These are phyloP conservation scores for Colletotrichum sp. DNA, from an alignment of 2,329 filamentous ascomycete genomes.

Conservation along the genomic window DNA sequence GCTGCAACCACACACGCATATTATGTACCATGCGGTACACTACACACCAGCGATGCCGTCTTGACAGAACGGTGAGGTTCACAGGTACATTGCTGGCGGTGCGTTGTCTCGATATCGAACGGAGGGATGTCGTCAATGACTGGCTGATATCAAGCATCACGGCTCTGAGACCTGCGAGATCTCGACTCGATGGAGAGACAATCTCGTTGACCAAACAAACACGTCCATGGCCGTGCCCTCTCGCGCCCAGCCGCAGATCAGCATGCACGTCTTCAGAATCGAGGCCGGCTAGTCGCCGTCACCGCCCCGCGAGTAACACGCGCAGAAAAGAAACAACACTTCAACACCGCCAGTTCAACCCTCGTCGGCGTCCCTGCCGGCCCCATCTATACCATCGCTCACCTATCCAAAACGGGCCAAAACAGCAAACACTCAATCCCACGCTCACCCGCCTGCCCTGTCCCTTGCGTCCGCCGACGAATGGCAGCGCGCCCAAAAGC, in stretches of 20 bases:
- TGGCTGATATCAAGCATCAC: not conserved
- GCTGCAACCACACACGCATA: not conserved
- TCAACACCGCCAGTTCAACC: not conserved
- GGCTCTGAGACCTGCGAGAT: not conserved
- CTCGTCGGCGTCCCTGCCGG: not conserved
- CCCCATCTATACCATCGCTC: not conserved
- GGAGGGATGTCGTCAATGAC: not conserved
- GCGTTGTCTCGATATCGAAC: not conserved
- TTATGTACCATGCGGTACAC: not conserved
- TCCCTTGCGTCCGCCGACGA: slow-evolving; percentile 16
- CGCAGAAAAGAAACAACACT: not conserved
- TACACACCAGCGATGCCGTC: not conserved
- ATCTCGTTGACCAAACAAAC: not conserved
- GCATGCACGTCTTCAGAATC: not conserved
- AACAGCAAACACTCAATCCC: not conserved
- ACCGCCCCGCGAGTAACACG: not conserved
- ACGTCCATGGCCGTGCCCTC: not conserved
- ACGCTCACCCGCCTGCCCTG: slow-evolving; percentile 1
- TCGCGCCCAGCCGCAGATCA: not conserved
- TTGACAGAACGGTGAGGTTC: not conserved
- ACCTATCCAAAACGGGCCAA: not conserved
- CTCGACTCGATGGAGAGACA: not conserved
- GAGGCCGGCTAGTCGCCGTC: not conserved
- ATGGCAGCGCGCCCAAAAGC: slow-evolving; percentile 11
- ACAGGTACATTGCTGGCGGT: not conserved